A percentile compares a stretch with the other conserved stretches of the same genome.
Evolutionary conservation across 2,329 filamentous ascomycete species (phyloP).

Genomic region (Ophiocordyceps polyrhachis-furcata): DNA sequence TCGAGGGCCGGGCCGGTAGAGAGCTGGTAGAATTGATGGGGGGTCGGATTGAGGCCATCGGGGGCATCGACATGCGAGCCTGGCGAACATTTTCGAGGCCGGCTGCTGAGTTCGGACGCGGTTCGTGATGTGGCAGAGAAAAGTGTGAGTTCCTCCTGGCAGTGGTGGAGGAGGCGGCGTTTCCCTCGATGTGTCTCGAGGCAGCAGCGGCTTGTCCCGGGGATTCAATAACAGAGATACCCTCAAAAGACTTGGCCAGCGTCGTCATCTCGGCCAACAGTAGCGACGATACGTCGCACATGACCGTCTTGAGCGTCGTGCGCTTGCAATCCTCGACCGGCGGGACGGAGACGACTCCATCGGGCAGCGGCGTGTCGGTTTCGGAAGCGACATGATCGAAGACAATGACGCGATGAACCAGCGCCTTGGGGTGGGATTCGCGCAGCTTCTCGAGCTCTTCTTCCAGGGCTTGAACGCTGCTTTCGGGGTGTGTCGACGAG

Average conservation of each 20-base stretch:
- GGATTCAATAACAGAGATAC: slow-evolving; percentile 57
- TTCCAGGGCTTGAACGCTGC: slow-evolving; percentile 38
- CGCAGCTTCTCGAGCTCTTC: slow-evolving; percentile 53
- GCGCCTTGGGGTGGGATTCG: slow-evolving; percentile 54
- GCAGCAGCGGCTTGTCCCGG: slow-evolving; percentile 33
- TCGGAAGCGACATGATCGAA: slow-evolving; percentile 50
- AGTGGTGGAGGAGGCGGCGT: slow-evolving; percentile 20
- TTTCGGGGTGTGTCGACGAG: slow-evolving; percentile 37
- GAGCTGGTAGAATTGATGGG: slow-evolving; percentile 25
- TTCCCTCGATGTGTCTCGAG: slow-evolving; percentile 22
- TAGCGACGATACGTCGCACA: slow-evolving; percentile 61
- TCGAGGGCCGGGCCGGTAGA: slow-evolving; percentile 29
- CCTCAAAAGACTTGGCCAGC: slow-evolving; percentile 54
- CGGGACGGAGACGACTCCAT: slow-evolving; percentile 55
- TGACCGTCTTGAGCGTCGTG: slow-evolving; percentile 64
- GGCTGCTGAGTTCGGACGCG: slow-evolving; percentile 35
- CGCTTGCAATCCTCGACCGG: slow-evolving; percentile 46
- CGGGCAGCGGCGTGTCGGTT: slow-evolving; percentile 34
- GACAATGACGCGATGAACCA: slow-evolving; percentile 61
- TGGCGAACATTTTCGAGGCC: slow-evolving; percentile 38
- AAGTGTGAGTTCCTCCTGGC: slow-evolving; percentile 38
- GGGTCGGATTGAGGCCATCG: slow-evolving; percentile 28
- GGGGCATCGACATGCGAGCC: slow-evolving; percentile 68
- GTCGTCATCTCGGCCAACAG: slow-evolving; percentile 59
- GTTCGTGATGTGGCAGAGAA: slow-evolving; percentile 17